These are phyloP conservation scores for Ustilago shanxiensis DNA, from an alignment of 1,284 basidiomycete species.

Conservation along the genomic window DNA sequence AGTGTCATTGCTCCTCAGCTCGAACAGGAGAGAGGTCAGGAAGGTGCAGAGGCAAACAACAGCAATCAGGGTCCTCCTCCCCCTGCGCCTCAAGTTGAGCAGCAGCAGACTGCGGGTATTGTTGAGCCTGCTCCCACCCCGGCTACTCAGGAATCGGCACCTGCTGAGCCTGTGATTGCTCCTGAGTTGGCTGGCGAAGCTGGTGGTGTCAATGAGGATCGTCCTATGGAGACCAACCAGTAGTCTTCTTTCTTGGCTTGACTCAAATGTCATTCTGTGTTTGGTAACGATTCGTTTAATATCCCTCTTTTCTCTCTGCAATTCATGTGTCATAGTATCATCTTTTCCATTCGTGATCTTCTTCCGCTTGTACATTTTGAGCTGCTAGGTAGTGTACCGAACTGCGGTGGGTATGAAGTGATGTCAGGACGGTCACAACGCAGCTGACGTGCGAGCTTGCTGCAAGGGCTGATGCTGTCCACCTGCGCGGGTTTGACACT, in stretches of 20 bases:
- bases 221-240: conserved; percentile 27
- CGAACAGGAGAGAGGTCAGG: conserved; percentile 1
- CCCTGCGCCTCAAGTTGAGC: not conserved
- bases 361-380: too few species aligned
- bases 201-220: conserved; percentile 2
- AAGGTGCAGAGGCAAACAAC: conserved; percentile 1
- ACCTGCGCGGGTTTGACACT: too few species aligned
- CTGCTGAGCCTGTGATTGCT: conserved; percentile 2
- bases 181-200: conserved; percentile 21
- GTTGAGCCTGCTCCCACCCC: conserved; percentile 34
- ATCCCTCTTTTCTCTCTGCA: not conserved
- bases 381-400: too few species aligned
- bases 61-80: not conserved
- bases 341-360: not conserved
- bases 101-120: conserved; percentile 12
- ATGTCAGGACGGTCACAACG: not conserved
- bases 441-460: too few species aligned
- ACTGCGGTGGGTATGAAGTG: too few species aligned
- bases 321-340: conserved; percentile 6
- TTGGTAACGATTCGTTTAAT: not conserved
- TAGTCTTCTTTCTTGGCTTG: too few species aligned
- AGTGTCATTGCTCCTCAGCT: conserved; percentile 22
- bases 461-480: too few species aligned
- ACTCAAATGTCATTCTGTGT: not conserved
- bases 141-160: not conserved